Evolutionary conservation across 2,329 filamentous ascomycete genomes (phyloP).

Genomic region (Aspergillus niger): DNA sequence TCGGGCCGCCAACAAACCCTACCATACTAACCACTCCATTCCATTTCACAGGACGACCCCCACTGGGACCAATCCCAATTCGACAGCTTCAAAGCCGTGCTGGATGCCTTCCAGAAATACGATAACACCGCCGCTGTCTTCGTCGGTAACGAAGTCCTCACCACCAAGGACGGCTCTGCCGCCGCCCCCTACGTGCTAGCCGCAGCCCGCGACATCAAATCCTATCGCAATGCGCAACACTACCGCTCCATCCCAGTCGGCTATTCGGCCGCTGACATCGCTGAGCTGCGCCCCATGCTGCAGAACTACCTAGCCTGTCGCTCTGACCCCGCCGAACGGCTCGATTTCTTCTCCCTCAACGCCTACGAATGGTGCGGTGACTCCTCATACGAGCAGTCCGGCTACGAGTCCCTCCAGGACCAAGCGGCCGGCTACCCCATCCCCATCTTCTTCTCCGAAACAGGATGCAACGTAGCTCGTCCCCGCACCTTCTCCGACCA

Average conservation of each 20-base stretch:
- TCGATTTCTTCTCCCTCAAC: slow-evolving; percentile 86
- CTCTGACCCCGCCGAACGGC: slow-evolving; percentile 62
- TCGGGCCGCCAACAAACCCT: neutral
- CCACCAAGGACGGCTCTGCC: slow-evolving; percentile 51
- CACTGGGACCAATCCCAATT: slow-evolving; percentile 74
- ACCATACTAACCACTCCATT: neutral
- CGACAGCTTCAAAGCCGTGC: slow-evolving; percentile 67
- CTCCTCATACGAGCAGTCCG: slow-evolving; percentile 60
- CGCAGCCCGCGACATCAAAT: slow-evolving; percentile 78
- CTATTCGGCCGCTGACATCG: slow-evolving; percentile 85
- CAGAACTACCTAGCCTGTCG: slow-evolving; percentile 80
- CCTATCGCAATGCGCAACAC: slow-evolving; percentile 71
- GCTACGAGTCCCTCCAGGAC: slow-evolving; percentile 68
- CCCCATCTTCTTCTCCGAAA: slow-evolving; percentile 90
- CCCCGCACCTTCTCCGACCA: slow-evolving; percentile 61
- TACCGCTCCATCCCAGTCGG: slow-evolving; percentile 83
- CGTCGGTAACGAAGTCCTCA: slow-evolving; percentile 81
- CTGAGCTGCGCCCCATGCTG: slow-evolving; percentile 65
- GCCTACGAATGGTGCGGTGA: slow-evolving; percentile 78
- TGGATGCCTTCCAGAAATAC: slow-evolving; percentile 76
- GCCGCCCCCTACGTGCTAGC: slow-evolving; percentile 84
- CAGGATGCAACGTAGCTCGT: slow-evolving; percentile 68
- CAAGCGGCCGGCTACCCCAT: slow-evolving; percentile 72
- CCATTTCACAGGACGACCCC: slow-evolving; percentile 52
- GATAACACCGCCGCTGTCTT: slow-evolving; percentile 84